These are phyloP conservation scores for Ceratonia siliqua DNA, from an alignment of 306 rosid species.

Conservation along the genomic window DNA sequence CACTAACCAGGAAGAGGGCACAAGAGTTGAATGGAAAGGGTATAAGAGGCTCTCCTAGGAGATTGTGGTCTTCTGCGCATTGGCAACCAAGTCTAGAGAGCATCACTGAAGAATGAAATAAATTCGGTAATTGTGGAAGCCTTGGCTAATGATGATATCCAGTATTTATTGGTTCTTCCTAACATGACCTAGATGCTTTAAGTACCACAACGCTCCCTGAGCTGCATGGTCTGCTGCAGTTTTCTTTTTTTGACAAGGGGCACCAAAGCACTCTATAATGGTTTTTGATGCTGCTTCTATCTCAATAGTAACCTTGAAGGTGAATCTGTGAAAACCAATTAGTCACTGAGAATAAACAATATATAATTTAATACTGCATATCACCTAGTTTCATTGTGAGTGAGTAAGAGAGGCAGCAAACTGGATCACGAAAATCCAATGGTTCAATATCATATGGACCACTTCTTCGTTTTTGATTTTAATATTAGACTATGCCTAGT, in stretches of 20 bases:
- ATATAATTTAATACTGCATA: not conserved
- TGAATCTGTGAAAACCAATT: constrained; percentile 51
- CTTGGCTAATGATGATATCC: constrained; percentile 30
- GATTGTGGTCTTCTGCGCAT: constrained; percentile 37
- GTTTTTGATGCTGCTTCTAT: constrained; percentile 31
- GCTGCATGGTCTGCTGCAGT: constrained; percentile 65
- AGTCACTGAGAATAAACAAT: not conserved
- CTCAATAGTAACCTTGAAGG: constrained; percentile 58
- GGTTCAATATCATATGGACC: constrained; percentile 19
- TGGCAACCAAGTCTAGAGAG: constrained; percentile 69
- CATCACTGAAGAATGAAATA: constrained; percentile 57
- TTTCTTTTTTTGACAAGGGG: constrained; percentile 56
- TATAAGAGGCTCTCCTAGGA: constrained; percentile 44
- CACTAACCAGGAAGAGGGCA: constrained; percentile 35
- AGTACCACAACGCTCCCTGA: constrained; percentile 68
- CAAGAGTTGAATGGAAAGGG: constrained; percentile 33
- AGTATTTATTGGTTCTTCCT: constrained; percentile 29
- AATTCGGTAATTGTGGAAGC: constrained; percentile 17
- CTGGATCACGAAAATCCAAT: constrained; percentile 1
- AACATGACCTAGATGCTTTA: constrained; percentile 42
- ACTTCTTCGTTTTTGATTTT: not conserved
- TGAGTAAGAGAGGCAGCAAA: not conserved
- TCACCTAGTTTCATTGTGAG: constrained; percentile 13
- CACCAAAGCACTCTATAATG: constrained; percentile 59
- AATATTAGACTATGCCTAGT: not conserved